Conservation (phyloP, 345 rosid species). For the Camelina laxa region DNA sequence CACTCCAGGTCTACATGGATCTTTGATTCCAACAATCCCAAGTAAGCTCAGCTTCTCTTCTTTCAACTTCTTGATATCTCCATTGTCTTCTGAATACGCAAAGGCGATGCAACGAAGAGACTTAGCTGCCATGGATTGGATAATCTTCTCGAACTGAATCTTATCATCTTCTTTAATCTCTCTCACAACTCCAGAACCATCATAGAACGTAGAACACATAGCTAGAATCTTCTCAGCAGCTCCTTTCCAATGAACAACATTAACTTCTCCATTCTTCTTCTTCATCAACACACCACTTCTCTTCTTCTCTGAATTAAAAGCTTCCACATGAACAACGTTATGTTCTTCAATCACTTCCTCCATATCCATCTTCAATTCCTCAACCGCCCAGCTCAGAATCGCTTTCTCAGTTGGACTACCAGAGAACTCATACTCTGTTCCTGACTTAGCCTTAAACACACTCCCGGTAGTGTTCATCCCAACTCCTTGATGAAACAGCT, state of each 20-base stretch:
- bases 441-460: slow-evolving; percentile 45
- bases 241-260: slow-evolving; percentile 78
- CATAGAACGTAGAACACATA: slow-evolving; percentile 63
- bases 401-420: slow-evolving; percentile 84
- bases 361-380: slow-evolving; percentile 50
- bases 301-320: slow-evolving; percentile 73
- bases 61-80: slow-evolving; percentile 41
- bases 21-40: slow-evolving; percentile 79
- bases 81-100: slow-evolving; percentile 52
- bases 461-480: slow-evolving; percentile 72
- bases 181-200: slow-evolving; percentile 51
- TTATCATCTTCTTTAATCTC: slow-evolving; percentile 45
- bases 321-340: slow-evolving; percentile 60
- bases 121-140: slow-evolving; percentile 68
- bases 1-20: slow-evolving; percentile 71
- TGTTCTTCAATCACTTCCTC: slow-evolving; percentile 45
- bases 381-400: slow-evolving; percentile 71
- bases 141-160: slow-evolving; percentile 50
- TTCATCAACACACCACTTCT: slow-evolving; percentile 60
- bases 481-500: slow-evolving; percentile 60
- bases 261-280: slow-evolving; percentile 37
- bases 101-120: slow-evolving; percentile 80
- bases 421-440: slow-evolving; percentile 51
- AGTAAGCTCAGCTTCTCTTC: slow-evolving; percentile 56
- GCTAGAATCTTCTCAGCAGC: slow-evolving; percentile 78